Evolutionary conservation across 768 basidiomycete genomes (phyloP), one percentile per base, ranked within the genome.

Genomic region (Boletus coccyginus): DNA sequence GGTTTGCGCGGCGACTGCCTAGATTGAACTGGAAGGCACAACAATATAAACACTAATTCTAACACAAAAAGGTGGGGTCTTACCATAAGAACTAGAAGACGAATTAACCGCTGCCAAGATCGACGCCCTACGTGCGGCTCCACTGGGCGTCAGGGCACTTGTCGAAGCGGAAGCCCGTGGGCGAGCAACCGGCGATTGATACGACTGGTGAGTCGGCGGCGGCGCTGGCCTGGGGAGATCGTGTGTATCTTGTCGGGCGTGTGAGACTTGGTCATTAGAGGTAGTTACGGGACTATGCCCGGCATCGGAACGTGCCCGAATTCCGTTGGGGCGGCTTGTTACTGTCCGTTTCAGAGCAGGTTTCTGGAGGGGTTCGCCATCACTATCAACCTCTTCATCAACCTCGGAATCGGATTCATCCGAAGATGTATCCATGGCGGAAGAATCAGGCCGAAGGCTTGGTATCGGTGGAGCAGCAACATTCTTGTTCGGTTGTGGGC

Each of bases 161-260:
- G 83, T 78, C 10, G 86, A 87, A 41, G 71, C 74, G 46, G 83
- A 85, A 27, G 83, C 82, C 2, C 81, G 76, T n/a, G 65, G 67
- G 42, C 81, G 74, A 50, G 36, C 16, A 17, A 48, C 43, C 14
- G 55, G 50, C 7, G 35, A 13, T 8, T 51, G 62, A 51, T 57
- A 10, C 38, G 56, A 29, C 14, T 52, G 60, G 43, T 21, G 16
- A 4, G 52, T 33, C 42, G 77, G 76, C 10, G 77, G 75, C n/a
- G 59, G 56, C n/a, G 65, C 63, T 11, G 59, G 54, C 17, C 57
- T 62, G 41, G 69, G 52, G 42, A 31, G 39, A 45, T 43, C 59
- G 0, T 55, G 52, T 52, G 52, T 52, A 33, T 57, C 61, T 44
- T 52, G 54, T 19, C 33, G 53, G 13, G 24, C 47, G 17, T 21